phyloP scores from a whole-genome alignment of 1,284 basidiomycete genomes.

The Veloporphyrellus conicus region DNA sequence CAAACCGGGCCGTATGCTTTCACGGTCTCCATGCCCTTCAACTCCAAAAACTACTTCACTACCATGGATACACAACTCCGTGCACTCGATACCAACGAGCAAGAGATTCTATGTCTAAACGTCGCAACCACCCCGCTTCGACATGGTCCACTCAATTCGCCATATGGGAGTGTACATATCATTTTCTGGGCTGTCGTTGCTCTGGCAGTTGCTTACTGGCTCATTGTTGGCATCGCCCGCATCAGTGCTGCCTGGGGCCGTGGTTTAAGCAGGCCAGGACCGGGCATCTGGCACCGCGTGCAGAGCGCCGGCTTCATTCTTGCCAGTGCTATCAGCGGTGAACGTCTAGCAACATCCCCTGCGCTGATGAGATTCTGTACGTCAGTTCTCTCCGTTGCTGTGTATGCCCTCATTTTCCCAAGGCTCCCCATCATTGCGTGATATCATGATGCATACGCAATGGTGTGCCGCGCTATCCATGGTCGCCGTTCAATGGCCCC shows the following conservation, averaged over 20 bases:
- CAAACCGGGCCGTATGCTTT: slow-evolving; percentile 76
- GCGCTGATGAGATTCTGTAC: slow-evolving; percentile 85
- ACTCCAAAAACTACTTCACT: slow-evolving; percentile 67
- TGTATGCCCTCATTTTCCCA: slow-evolving; percentile 15
- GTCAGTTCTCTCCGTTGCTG: slow-evolving; percentile 30
- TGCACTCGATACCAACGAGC: slow-evolving; percentile 79
- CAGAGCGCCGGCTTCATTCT: slow-evolving; percentile 82
- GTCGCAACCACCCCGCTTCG: slow-evolving; percentile 75
- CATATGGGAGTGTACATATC: slow-evolving; percentile 71
- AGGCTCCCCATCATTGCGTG: slow-evolving; percentile 91
- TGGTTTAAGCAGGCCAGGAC: slow-evolving; percentile 55
- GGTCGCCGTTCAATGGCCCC: slow-evolving; percentile 93
- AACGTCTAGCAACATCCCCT: slow-evolving; percentile 78
- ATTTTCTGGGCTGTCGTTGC: slow-evolving; percentile 82
- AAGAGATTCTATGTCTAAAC: slow-evolving; percentile 80
- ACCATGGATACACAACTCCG: slow-evolving; percentile 82
- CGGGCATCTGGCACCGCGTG: slow-evolving; percentile 61
- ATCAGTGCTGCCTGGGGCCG: slow-evolving; percentile 80
- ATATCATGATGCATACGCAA: slow-evolving; percentile 90
- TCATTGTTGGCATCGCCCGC: slow-evolving; percentile 74
- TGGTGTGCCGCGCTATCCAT: slow-evolving; percentile 85
- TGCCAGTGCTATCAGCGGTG: slow-evolving; percentile 90
- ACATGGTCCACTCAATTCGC: slow-evolving; percentile 43
- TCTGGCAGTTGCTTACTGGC: slow-evolving; percentile 77
- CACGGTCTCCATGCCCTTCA: slow-evolving; percentile 71